Evolutionary conservation across 352 stramenopile genomes (phyloP), one percentile per base, ranked within the genome.

Genomic region (Globisporangium yorkense): DNA sequence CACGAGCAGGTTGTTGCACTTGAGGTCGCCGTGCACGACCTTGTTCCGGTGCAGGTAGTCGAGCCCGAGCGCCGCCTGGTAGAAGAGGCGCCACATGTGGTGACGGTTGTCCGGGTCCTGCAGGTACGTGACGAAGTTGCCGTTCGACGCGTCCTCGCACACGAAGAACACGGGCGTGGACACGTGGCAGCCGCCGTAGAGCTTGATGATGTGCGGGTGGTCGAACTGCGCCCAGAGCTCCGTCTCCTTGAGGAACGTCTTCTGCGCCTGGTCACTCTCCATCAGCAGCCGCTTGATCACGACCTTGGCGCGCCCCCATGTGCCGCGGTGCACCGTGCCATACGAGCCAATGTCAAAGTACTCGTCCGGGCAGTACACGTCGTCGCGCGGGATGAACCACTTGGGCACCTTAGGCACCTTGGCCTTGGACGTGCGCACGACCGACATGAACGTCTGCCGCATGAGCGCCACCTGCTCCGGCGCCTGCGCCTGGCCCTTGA

Each of bases 1-100:
- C 8, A 96, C 67, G 5, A 97, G 71, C 21, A 97, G 62, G 63
- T 97, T 97, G 53, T 74, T 87, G 50, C 82, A 88, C 56, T 96
- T 96, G 20, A 96, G 70, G 54, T 97, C 86, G 13, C 88, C 81
- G 51, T 97, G 88, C 12, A 97, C 72, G 12, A 89, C 68, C 45
- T 75, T 72, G 37, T 75, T 51, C 39, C 56, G 44, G 63, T 94
- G 80, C 20, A 94, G 51, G 65, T 77, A 92, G 20, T 55, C 35
- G 18, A 94, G 61, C 0, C 78, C 84, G 10, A 81, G 39, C 2
- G 72, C 68, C 0, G 72, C 70, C 44, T 84, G 63, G 54, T 77
- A 68, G 29, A 87, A 69, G 1, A 58, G 54, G 1, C 47, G 54
- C 62, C 65, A 73, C 12, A 74, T 29, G 27, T 59, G 54, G 2